Conservation (phyloP, 768 basidiomycete genomes). For the Suillus subalutaceus region DNA sequence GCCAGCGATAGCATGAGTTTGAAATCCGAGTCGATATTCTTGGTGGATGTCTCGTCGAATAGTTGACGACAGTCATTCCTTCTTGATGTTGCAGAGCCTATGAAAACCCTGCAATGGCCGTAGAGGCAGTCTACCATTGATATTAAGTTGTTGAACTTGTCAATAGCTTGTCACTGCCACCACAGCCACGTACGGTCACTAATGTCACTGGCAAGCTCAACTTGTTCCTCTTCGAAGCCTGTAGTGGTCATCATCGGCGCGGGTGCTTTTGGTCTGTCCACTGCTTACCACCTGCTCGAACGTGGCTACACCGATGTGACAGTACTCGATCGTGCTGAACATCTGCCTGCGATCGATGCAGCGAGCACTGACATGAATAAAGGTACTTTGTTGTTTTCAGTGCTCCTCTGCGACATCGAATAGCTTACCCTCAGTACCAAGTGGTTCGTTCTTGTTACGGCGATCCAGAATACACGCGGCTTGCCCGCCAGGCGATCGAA, state of each 20-base stretch:
- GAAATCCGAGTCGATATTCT: neutral
- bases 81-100: no score
- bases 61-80: no score
- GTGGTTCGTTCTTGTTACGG: slow-evolving; percentile 77
- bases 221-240: slow-evolving; percentile 21
- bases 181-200: neutral
- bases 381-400: slow-evolving; percentile 17
- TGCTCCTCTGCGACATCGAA: neutral
- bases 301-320: slow-evolving; percentile 72
- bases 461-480: slow-evolving; percentile 65
- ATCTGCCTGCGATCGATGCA: slow-evolving; percentile 81
- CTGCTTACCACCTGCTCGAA: slow-evolving; percentile 76
- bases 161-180: neutral
- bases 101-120: no score
- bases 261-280: slow-evolving; percentile 86
- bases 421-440: slow-evolving; percentile 26
- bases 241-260: slow-evolving; percentile 74
- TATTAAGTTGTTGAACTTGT: no score
- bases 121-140: no score
- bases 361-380: slow-evolving; percentile 63
- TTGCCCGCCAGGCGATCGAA: slow-evolving; percentile 77
- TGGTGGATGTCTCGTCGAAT: neutral
- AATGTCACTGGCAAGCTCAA: neutral
- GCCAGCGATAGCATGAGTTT: neutral
- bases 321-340: slow-evolving; percentile 70